Evolutionary conservation across 768 basidiomycete genomes (phyloP), one percentile per base, ranked within the genome.

Genomic region (Panellus pusillus): DNA sequence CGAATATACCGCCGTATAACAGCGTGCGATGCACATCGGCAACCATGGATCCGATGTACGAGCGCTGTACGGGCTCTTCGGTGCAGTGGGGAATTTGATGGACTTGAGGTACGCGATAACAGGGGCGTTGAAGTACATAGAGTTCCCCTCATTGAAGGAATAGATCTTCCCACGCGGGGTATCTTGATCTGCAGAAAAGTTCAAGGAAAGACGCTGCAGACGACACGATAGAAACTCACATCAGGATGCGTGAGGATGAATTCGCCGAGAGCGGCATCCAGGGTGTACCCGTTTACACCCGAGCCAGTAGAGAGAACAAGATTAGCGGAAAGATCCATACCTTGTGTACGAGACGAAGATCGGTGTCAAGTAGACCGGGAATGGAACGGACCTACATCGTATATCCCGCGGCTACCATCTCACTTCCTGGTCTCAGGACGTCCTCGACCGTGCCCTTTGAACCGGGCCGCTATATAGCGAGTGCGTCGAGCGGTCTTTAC

Each of bases 101-200:
- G 89, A 90, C 58, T 91, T 85, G 55, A 96, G 81, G 72, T 96
- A 96, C 39, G 84, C 82, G 45, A 73, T 73, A 44, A 91, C 89
- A 15, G 90, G 93, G 43, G 81, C 71, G 70, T 94, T 76, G 78
- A 97, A 98, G 74, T 95, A 95, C 80, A 92, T 79, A 29, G 93
- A 83, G 76, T 99, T 99, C 57, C 97, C 97, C 75, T 99, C 97
- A 70, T 99, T 99, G 80, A 98, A 96, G 3, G 95, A 98, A 76
- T 99, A 99, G 67, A 99, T 99, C 76, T 98, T 98, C 61, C 97
- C 97, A 45, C 97, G 87, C 9, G 84, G 61, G 97, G 97, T 60
- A 99, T 92, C 72, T 84, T 82, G 72, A 99, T 99, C 89, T 91
- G 65, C 20, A 60, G 20, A 50, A 52, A 13, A 35, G 48, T 37